phyloP scores from a whole-genome alignment of 148 eudicot genomes.

The Heliosperma pusillum region DNA sequence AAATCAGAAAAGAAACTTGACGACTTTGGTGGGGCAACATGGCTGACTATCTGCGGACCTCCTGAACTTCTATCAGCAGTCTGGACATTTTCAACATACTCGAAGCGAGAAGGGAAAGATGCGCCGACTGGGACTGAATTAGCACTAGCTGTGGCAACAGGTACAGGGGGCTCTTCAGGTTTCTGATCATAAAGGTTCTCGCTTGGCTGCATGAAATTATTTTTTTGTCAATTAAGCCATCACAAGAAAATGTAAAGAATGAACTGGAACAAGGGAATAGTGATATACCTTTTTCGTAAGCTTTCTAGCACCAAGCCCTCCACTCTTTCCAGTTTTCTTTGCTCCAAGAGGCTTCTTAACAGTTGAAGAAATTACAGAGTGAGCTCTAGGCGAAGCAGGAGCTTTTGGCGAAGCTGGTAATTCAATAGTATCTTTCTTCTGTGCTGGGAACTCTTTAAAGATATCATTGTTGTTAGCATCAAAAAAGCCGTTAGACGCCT shows the following conservation, averaged over 20 bases:
- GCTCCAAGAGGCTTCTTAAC: constrained; percentile 85
- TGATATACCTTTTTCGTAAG: constrained; percentile 67
- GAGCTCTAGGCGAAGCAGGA: constrained; percentile 59
- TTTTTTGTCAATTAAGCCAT: constrained; percentile 13
- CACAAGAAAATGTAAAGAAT: constrained; percentile 1
- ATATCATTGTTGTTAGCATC: constrained; percentile 38
- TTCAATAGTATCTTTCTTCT: constrained; percentile 47
- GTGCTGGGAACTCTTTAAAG: constrained; percentile 41
- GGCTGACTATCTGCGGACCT: constrained; percentile 49
- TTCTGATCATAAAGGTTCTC: constrained; percentile 94
- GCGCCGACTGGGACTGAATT: constrained; percentile 40
- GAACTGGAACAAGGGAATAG: not conserved
- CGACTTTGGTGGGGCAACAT: constrained; percentile 79
- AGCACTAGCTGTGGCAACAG: constrained; percentile 56
- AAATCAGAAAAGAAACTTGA: constrained; percentile 82
- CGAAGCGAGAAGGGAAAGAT: constrained; percentile 76
- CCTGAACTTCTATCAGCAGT: constrained; percentile 53
- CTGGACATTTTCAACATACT: constrained; percentile 65
- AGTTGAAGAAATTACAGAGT: constrained; percentile 34
- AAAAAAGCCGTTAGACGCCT: constrained; percentile 53
- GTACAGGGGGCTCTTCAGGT: constrained; percentile 82
- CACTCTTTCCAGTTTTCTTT: constrained; percentile 73
- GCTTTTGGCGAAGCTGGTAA: constrained; percentile 53
- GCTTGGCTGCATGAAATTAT: constrained; percentile 54
- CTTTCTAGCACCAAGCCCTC: constrained; percentile 95